A percentile compares a stretch with the other conserved stretches of the same genome.
These are phyloP conservation scores for Symbiotaphrina buchneri DNA, from an alignment of 495 filamentous ascomycete genomes.

Conservation along the genomic window DNA sequence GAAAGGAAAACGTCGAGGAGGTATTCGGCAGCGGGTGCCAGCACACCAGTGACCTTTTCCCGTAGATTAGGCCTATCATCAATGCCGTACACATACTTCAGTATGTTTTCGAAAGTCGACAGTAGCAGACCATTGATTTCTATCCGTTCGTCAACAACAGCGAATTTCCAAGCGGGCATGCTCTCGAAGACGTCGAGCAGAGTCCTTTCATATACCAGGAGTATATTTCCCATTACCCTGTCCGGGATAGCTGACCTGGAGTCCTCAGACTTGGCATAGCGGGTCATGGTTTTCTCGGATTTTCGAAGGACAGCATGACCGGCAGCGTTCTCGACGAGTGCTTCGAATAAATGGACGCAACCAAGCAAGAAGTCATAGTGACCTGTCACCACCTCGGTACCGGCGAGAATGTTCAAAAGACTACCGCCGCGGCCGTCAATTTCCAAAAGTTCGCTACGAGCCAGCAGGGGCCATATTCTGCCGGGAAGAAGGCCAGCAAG, in stretches of 20 bases:
- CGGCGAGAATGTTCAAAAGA: slow-evolving; percentile 48
- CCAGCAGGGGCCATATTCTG: slow-evolving; percentile 74
- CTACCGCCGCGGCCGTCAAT: slow-evolving; percentile 47
- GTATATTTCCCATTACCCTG: slow-evolving; percentile 46
- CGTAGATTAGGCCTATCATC: slow-evolving; percentile 30
- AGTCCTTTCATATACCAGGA: slow-evolving; percentile 45
- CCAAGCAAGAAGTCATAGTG: slow-evolving; percentile 56
- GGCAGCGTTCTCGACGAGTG: slow-evolving; percentile 53
- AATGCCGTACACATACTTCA: slow-evolving; percentile 49
- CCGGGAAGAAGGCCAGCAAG: slow-evolving; percentile 49
- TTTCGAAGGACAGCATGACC: slow-evolving; percentile 48
- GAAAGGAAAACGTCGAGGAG: slow-evolving; percentile 57
- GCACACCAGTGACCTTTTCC: slow-evolving; percentile 34
- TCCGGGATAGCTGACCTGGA: slow-evolving; percentile 52
- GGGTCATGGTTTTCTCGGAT: slow-evolving; percentile 24
- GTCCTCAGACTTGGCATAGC: slow-evolving; percentile 27
- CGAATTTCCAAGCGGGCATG: slow-evolving; percentile 63
- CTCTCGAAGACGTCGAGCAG: slow-evolving; percentile 67
- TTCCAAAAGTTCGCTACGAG: slow-evolving; percentile 53
- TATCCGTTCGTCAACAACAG: slow-evolving; percentile 36
- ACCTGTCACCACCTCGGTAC: slow-evolving; percentile 49
- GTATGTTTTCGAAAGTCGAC: slow-evolving; percentile 41
- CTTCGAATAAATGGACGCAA: slow-evolving; percentile 48
- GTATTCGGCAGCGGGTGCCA: slow-evolving; percentile 48
- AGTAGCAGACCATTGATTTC: slow-evolving; percentile 35